A percentile compares a stretch with the other conserved stretches of the same genome.
Conservation (phyloP, 768 basidiomycete genomes). For the Cystofilobasidium bisporidii region DNA sequence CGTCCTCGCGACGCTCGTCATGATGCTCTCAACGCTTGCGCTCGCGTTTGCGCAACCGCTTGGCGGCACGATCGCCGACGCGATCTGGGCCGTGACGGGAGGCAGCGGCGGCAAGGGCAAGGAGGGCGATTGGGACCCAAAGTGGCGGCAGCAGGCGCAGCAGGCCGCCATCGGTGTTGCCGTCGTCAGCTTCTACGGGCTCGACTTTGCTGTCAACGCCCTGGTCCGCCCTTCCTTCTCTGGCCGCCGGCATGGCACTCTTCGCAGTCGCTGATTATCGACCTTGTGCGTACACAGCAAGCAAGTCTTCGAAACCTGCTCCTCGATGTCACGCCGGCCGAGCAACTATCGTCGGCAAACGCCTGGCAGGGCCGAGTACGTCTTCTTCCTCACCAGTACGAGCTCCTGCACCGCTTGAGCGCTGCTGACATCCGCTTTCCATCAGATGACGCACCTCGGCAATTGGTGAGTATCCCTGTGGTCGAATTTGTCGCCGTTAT, state of each 20-base stretch:
- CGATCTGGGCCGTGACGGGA: slow-evolving; percentile 49
- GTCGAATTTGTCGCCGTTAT: too few species aligned
- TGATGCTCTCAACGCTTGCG: slow-evolving; percentile 64
- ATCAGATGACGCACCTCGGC: slow-evolving; percentile 92
- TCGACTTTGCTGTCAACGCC: slow-evolving; percentile 97
- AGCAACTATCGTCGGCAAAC: slow-evolving; percentile 85
- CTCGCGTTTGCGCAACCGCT: slow-evolving; percentile 74
- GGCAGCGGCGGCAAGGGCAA: neutral
- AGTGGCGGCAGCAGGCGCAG: slow-evolving; percentile 51
- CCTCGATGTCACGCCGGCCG: slow-evolving; percentile 76
- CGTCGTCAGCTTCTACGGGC: slow-evolving; percentile 76
- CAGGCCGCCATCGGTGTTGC: slow-evolving; percentile 74
- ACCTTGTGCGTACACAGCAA: slow-evolving; percentile 9
- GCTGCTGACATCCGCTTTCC: too few species aligned
- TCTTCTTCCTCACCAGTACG: too few species aligned
- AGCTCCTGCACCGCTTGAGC: too few species aligned
- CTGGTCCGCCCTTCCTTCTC: slow-evolving; percentile 38
- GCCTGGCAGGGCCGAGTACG: slow-evolving; percentile 43
- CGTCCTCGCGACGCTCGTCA: slow-evolving; percentile 68
- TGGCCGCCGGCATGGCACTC: too few species aligned
- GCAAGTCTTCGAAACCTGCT: slow-evolving; percentile 48
- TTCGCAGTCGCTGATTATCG: slow-evolving; percentile 49
- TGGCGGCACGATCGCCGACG: slow-evolving; percentile 64
- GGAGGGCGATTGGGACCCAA: slow-evolving; percentile 78
- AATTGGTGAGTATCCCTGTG: too few species aligned